These are phyloP conservation scores for Fraxinus cuspidata DNA, from an alignment of 257 asterid genomes.

Conservation along the genomic window DNA sequence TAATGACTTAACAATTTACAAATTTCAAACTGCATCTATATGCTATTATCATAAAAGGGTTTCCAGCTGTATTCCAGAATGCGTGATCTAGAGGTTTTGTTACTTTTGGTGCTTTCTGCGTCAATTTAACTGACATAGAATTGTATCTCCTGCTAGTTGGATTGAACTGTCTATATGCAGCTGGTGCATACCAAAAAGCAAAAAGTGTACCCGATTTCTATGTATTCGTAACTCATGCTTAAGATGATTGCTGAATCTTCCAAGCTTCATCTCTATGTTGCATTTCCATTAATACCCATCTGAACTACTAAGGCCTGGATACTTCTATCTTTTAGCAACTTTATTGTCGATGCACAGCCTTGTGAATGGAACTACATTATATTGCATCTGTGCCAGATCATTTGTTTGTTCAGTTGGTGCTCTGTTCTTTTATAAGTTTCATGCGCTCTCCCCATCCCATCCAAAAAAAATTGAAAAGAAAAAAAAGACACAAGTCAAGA, in stretches of 20 bases:
- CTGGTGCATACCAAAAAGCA: neutral
- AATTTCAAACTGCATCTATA: neutral
- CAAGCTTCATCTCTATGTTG: constrained; percentile 6
- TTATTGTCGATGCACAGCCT: constrained; percentile 2
- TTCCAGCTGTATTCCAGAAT: neutral
- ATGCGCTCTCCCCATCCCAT: neutral
- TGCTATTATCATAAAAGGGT: neutral
- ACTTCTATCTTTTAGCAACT: constrained; percentile 3
- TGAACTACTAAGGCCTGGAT: neutral
- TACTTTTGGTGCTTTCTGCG: neutral
- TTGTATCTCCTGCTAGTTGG: neutral
- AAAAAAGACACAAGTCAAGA: neutral
- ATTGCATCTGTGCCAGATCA: constrained; percentile 9
- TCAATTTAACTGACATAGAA: neutral
- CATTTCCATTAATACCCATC: neutral
- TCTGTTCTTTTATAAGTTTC: constrained; percentile 6
- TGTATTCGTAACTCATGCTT: neutral
- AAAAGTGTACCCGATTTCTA: neutral
- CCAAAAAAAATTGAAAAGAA: neutral
- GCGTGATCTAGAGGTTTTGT: neutral
- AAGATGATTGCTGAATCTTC: neutral
- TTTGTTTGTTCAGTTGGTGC: constrained; percentile 1
- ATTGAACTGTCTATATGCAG: neutral
- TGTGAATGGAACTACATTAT: constrained; percentile 3
- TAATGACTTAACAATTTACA: neutral